Base-by-base conservation (phyloP, 176 grass and related monocot species). In the Thalia dealbata region DNA sequence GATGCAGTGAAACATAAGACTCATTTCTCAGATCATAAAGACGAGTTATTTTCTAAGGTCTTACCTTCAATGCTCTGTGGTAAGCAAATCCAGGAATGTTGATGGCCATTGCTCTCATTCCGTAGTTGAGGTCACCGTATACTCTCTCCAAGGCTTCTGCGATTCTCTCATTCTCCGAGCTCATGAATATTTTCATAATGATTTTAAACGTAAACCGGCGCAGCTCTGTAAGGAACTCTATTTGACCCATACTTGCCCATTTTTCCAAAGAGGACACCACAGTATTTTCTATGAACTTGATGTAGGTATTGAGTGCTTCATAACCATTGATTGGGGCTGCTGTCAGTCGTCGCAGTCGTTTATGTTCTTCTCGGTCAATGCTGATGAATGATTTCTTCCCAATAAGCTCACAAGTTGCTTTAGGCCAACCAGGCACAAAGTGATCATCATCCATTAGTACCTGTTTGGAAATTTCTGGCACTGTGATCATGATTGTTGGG, bases 31-130 rank as follows among this genome's bases (percentile, higher is more conserved):
- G 19, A 7, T 63, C 3, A 28, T 14, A 27, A 27, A 3, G 0
- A 0, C 3, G 11, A 27, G 14, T 6, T 13, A 6, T 3, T 12
- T 14, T 27, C 13, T 14, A 3, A 16, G 61, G 10, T 1, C 5
- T 27, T 30, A 82, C 80, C 75, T 82, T 78, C 32, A 96, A 76
- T 44, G 93, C 93, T 50, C n/a, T 63, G 65, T 64, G 82, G 79
- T 83, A 96, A 3, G 93, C 84, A 74, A 96, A 96, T 1, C 93
- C 92, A 0, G 93, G 93, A 12, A 96, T 21, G 75, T 96, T 79
- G 69, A 96, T 92, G 50, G 93, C 93, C 89, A 96, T 90, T 51
- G 89, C 93, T 30, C 93, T 82, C 70, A 96, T 80, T 3, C 93
- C 93, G 72, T 90, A 84, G 79, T 96, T 96, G 64, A 96, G 87